Evolutionary conservation across 1,284 basidiomycete genomes (phyloP).

Genomic region (Naganishia sp.): DNA sequence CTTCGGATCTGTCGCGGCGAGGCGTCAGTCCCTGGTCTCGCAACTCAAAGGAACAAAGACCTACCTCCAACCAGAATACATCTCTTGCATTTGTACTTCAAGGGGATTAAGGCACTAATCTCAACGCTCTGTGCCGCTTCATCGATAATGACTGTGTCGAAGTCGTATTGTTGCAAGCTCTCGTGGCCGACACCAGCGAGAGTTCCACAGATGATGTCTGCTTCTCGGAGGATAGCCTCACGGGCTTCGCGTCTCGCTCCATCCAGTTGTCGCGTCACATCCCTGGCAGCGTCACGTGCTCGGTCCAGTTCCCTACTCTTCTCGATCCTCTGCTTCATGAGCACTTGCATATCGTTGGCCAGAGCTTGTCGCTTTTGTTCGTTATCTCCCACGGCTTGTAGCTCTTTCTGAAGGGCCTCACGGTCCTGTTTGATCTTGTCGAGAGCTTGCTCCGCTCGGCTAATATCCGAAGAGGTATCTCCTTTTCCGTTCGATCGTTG

Average conservation of each 20-base stretch:
- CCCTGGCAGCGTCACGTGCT: constrained; percentile 76
- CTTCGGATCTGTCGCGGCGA: constrained; percentile 74
- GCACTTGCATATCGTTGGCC: constrained; percentile 67
- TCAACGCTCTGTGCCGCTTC: constrained; percentile 98
- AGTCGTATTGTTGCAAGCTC: constrained; percentile 76
- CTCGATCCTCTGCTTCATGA: constrained; percentile 65
- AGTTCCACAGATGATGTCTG: constrained; percentile 93
- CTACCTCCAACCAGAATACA: constrained; percentile 93
- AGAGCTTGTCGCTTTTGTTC: constrained; percentile 56
- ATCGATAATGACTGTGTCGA: constrained; percentile 96
- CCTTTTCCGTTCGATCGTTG: constrained; percentile 44
- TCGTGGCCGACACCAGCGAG: constrained; percentile 92
- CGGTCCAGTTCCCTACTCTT: constrained; percentile 72
- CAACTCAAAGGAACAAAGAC: constrained; percentile 35
- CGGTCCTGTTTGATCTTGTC: constrained; percentile 66
- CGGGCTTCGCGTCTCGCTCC: constrained; percentile 72
- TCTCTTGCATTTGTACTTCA: constrained; percentile 80
- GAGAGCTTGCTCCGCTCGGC: constrained; percentile 65
- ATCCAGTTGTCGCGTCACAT: constrained; percentile 70
- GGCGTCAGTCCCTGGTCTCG: background rate
- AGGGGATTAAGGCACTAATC: constrained; percentile 91
- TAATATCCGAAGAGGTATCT: constrained; percentile 60
- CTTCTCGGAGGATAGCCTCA: constrained; percentile 75
- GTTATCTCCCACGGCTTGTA: constrained; percentile 41
- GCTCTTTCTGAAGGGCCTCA: constrained; percentile 66